Evolutionary conservation across 164 flowering plant genomes (phyloP).

Genomic region (Brasenia schreberi): DNA sequence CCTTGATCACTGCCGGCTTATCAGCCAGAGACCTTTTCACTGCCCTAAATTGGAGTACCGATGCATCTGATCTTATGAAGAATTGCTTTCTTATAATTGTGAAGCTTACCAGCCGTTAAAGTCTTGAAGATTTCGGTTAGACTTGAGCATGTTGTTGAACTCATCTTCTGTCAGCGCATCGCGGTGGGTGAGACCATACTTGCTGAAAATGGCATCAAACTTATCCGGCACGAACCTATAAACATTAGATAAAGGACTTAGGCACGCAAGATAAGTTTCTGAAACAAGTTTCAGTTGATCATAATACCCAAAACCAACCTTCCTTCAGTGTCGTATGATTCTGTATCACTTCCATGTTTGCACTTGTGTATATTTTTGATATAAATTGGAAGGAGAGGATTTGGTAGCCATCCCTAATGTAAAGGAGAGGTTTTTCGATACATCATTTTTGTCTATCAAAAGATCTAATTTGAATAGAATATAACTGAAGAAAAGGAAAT

Average conservation of each 20-base stretch:
- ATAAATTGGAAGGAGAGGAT: slow-evolving; percentile 41
- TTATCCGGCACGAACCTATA: slow-evolving; percentile 23
- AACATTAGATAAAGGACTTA: too few species aligned
- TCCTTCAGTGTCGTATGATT: slow-evolving; percentile 59
- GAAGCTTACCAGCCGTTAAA: slow-evolving; percentile 32
- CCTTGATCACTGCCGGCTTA: too few species aligned
- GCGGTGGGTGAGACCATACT: slow-evolving; percentile 28
- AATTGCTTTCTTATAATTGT: too few species aligned
- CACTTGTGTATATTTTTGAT: slow-evolving; percentile 32
- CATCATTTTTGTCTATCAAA: background rate
- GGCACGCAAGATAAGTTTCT: background rate
- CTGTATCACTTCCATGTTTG: slow-evolving; percentile 68
- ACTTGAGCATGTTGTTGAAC: slow-evolving; percentile 34
- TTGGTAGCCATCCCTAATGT: slow-evolving; percentile 33
- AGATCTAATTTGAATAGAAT: too few species aligned
- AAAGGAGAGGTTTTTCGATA: background rate
- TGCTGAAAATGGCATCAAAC: slow-evolving; percentile 54
- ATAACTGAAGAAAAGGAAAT: too few species aligned
- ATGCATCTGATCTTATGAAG: too few species aligned
- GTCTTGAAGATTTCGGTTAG: slow-evolving; percentile 44
- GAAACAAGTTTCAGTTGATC: background rate
- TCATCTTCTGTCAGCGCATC: slow-evolving; percentile 45
- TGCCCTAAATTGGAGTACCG: too few species aligned
- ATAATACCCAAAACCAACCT: slow-evolving; percentile 24
- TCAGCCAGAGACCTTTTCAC: too few species aligned